phyloP scores from a whole-genome alignment of 2,329 filamentous ascomycete species.

The Cephalotrichum gorgonifer region DNA sequence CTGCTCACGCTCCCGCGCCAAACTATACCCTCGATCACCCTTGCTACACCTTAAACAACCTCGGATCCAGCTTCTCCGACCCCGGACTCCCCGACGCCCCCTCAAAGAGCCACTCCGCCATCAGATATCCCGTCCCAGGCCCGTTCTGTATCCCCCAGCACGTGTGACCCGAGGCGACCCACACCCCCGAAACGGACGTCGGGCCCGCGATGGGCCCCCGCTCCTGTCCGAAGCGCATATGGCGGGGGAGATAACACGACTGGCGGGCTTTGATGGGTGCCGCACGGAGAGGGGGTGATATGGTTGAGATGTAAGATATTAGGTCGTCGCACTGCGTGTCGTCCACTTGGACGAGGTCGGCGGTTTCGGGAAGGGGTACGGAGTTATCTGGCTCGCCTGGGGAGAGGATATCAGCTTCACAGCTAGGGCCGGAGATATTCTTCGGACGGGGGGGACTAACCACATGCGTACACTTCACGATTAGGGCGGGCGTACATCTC shows the following conservation, averaged over 20 bases:
- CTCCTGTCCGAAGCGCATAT: slow-evolving; percentile 50
- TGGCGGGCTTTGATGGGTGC: slow-evolving; percentile 66
- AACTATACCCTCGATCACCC: neutral
- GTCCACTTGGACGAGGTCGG: slow-evolving; percentile 68
- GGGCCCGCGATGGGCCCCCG: slow-evolving; percentile 65
- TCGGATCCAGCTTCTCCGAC: slow-evolving; percentile 56
- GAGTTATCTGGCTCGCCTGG: slow-evolving; percentile 63
- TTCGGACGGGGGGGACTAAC: slow-evolving; percentile 34
- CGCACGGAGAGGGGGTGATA: slow-evolving; percentile 56
- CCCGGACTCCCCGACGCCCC: slow-evolving; percentile 58
- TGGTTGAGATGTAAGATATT: slow-evolving; percentile 60
- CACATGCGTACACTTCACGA: slow-evolving; percentile 87
- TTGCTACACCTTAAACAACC: slow-evolving; percentile 43
- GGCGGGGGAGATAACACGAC: slow-evolving; percentile 86
- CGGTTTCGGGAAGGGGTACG: slow-evolving; percentile 64
- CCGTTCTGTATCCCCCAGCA: slow-evolving; percentile 99
- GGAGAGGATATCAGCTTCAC: slow-evolving; percentile 2
- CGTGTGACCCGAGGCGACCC: slow-evolving; percentile 82
- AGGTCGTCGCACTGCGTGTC: slow-evolving; percentile 73
- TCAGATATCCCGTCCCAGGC: slow-evolving; percentile 72
- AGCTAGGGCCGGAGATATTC: neutral
- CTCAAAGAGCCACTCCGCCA: slow-evolving; percentile 71
- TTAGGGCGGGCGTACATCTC: slow-evolving; percentile 91
- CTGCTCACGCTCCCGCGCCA: neutral
- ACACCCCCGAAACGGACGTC: slow-evolving; percentile 62